Conservation (phyloP, 768 basidiomycete species). For the Auriscalpium microsporum region DNA sequence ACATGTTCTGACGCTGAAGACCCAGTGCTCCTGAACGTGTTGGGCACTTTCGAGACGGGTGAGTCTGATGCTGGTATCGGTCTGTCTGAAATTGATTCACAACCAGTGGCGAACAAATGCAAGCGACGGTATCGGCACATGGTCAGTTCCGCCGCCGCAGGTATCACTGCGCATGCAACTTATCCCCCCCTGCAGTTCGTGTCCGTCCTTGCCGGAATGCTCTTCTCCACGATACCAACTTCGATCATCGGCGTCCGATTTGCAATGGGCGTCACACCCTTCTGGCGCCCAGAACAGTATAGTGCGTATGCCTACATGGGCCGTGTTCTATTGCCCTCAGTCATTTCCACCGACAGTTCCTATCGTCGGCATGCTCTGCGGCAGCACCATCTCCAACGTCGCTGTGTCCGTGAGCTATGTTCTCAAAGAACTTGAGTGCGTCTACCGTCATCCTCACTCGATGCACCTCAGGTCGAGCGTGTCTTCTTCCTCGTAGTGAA, state of each 20-base stretch:
- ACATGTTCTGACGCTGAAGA: neutral
- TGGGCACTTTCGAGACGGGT: conserved; percentile 77
- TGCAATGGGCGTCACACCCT: conserved; percentile 68
- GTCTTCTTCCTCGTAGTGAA: conserved; percentile 37
- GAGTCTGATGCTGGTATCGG: conserved; percentile 15
- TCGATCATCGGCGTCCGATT: conserved; percentile 68
- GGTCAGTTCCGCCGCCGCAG: conserved; percentile 32
- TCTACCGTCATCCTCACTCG: conserved; percentile 1
- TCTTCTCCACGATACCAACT: conserved; percentile 71
- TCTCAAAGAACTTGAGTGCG: conserved; percentile 70
- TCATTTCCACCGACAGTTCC: conserved; percentile 43
- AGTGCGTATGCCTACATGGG: conserved; percentile 31
- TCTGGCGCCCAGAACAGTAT: conserved; percentile 80
- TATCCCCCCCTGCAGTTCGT: conserved; percentile 41
- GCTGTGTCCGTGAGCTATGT: conserved; percentile 63
- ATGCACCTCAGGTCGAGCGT: too few relatives aligned
- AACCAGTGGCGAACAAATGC: conserved; percentile 70
- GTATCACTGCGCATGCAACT: neutral
- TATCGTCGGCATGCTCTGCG: conserved; percentile 81
- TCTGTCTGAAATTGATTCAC: neutral
- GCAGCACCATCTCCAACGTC: conserved; percentile 67
- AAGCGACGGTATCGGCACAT: conserved; percentile 65
- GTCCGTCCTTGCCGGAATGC: conserved; percentile 56
- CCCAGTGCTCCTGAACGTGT: conserved; percentile 58
- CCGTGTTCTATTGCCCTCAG: neutral